A percentile compares a stretch with the other conserved stretches of the same genome.
Conservation (phyloP, 1,284 basidiomycete species). For the Hymenochaete sp. region DNA sequence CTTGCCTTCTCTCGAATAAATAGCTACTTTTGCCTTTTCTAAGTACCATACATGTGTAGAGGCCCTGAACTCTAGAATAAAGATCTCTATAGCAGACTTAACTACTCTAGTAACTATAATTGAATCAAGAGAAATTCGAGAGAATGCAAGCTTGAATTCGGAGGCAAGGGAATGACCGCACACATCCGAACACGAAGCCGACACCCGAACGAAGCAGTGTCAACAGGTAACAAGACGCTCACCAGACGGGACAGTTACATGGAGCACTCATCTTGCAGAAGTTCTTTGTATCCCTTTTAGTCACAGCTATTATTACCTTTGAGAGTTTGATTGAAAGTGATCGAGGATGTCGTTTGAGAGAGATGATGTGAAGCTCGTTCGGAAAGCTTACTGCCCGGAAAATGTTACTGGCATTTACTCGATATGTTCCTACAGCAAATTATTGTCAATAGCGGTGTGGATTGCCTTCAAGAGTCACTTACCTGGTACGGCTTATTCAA, state of each 20-base stretch:
- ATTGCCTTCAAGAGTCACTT: no score
- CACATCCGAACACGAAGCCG: conserved; percentile 92
- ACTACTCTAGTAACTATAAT: no score
- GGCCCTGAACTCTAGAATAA: no score
- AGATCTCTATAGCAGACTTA: no score
- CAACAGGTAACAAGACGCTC: conserved; percentile 89
- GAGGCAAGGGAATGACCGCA: conserved; percentile 92
- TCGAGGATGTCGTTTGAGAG: conserved; percentile 96
- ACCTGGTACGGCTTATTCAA: conserved; percentile 93
- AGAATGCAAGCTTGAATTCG: conserved; percentile 93
- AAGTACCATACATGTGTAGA: no score
- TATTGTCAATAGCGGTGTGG: not conserved
- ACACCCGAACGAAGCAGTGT: conserved; percentile 93
- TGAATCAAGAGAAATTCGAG: no score
- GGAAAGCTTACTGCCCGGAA: conserved; percentile 82
- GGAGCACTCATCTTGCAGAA: conserved; percentile 97
- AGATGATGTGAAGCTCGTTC: conserved; percentile 85
- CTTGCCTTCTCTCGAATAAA: no score
- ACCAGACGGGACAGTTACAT: conserved; percentile 99
- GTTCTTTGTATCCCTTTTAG: conserved; percentile 99
- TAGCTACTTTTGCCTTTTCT: no score
- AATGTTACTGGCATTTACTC: conserved; percentile 72
- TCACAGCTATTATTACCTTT: conserved; percentile 93
- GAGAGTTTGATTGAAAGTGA: conserved; percentile 78
- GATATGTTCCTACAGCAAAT: conserved; percentile 94